Evolutionary conservation across 768 basidiomycete genomes (phyloP).

Genomic region (Termitomyces sp.): DNA sequence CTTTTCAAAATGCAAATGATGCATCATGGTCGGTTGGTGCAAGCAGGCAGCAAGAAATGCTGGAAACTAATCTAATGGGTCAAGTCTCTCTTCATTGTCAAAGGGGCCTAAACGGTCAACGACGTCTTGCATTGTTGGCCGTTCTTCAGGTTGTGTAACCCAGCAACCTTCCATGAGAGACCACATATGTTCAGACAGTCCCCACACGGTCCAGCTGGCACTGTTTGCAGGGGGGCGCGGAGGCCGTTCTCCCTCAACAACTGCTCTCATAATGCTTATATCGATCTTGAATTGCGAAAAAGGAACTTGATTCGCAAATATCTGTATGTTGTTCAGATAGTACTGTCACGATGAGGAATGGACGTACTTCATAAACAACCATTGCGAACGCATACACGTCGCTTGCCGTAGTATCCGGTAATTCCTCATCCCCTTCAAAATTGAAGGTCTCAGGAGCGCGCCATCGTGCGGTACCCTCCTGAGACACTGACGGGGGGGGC

Average conservation of each 20-base stretch:
- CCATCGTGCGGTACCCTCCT: neutral
- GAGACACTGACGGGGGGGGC: neutral
- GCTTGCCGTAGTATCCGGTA: neutral
- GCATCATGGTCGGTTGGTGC: too few species aligned
- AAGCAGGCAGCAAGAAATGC: too few species aligned
- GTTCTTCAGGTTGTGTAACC: neutral
- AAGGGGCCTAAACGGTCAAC: neutral
- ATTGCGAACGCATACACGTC: conserved; percentile 1
- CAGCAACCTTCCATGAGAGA: neutral
- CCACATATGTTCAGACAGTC: neutral
- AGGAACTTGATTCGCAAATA: neutral
- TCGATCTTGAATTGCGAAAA: neutral
- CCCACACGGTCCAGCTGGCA: neutral
- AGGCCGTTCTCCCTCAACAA: neutral
- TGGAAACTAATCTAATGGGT: too few species aligned
- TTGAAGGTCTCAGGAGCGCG: neutral
- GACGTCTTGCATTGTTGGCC: neutral
- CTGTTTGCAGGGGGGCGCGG: neutral
- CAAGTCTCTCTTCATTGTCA: too few species aligned
- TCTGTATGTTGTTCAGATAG: neutral
- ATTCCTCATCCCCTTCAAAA: neutral
- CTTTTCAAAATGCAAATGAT: too few species aligned
- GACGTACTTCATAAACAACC: neutral
- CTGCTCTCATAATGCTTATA: neutral
- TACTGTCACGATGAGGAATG: neutral